Percentiles rank a stretch among this genome's conserved stretches.
phyloP scores from a whole-genome alignment of 371 early-diverging fungal species.

The Mortierella sp. region DNA sequence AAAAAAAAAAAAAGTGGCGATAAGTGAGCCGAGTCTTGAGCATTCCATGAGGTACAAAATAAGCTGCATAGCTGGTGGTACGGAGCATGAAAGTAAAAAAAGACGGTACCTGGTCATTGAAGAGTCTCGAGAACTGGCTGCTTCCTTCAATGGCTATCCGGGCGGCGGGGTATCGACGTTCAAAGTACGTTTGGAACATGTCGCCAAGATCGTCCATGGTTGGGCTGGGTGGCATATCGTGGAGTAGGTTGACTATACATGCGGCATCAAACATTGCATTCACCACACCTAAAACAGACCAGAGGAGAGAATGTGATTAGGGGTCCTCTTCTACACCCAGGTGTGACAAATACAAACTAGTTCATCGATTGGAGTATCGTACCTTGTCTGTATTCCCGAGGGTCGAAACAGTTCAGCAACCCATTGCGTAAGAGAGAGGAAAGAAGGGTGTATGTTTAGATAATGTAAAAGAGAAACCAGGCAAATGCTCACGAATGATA shows the following conservation, averaged over 20 bases:
- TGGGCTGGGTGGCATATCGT: slow-evolving; percentile 25
- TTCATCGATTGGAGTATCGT: neutral
- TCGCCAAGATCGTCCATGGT: slow-evolving; percentile 37
- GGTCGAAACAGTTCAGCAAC: neutral
- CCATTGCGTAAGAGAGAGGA: too few species aligned
- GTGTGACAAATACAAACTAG: too few species aligned
- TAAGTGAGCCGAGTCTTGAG: neutral
- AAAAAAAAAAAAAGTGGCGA: neutral
- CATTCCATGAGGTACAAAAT: too few species aligned
- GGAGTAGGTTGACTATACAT: slow-evolving; percentile 42
- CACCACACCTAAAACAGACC: slow-evolving; percentile 22
- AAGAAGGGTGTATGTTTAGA: too few species aligned
- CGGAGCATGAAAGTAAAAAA: neutral
- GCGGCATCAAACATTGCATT: slow-evolving; percentile 50
- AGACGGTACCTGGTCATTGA: slow-evolving; percentile 33
- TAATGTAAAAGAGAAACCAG: too few species aligned
- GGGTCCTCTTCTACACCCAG: neutral
- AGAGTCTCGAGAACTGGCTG: slow-evolving; percentile 39
- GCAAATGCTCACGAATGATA: too few species aligned
- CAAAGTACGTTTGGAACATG: slow-evolving; percentile 42
- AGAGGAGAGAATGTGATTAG: neutral
- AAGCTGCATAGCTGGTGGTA: neutral
- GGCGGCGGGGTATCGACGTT: slow-evolving; percentile 44
- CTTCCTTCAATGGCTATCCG: slow-evolving; percentile 48
- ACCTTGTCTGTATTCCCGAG: slow-evolving; percentile 5